These are phyloP conservation scores for Macrolepiota dolichaula DNA, from an alignment of 768 basidiomycete species.

Conservation along the genomic window DNA sequence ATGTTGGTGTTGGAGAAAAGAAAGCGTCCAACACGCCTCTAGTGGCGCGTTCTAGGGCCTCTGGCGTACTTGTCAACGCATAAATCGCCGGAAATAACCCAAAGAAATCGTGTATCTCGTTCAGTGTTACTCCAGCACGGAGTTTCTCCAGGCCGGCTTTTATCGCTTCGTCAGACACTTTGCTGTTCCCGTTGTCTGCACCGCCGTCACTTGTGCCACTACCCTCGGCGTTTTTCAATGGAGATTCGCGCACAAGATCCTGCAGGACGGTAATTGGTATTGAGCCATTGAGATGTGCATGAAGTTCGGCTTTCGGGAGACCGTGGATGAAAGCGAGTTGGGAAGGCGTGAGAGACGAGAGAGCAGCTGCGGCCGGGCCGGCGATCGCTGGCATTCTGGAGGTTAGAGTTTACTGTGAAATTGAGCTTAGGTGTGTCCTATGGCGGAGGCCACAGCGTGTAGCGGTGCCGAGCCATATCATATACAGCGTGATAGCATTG, in stretches of 20 bases:
- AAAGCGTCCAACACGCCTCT: conserved; percentile 66
- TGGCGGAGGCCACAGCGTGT: background rate
- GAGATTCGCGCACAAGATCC: conserved; percentile 51
- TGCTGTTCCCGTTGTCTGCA: too few relatives aligned
- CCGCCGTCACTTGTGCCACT: background rate
- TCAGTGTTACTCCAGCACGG: conserved; percentile 39
- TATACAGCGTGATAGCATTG: background rate
- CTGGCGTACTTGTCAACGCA: conserved; percentile 62
- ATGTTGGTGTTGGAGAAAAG: conserved; percentile 32
- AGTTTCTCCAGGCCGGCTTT: conserved; percentile 33
- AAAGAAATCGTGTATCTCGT: conserved; percentile 73
- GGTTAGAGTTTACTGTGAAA: background rate
- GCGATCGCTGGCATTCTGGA: conserved; percentile 21
- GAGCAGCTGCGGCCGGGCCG: conserved; percentile 47
- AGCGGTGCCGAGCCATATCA: background rate
- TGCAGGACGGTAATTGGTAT: conserved; percentile 67
- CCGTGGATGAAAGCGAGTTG: conserved; percentile 58
- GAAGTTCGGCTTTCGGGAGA: conserved; percentile 81
- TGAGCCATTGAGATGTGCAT: conserved; percentile 83
- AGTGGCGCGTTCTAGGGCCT: conserved; percentile 51
- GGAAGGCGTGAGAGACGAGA: conserved; percentile 44
- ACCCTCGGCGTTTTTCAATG: background rate
- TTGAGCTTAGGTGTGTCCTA: background rate
- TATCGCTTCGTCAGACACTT: conserved; percentile 22
- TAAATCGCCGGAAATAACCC: conserved; percentile 75